A percentile compares a stretch with the other conserved stretches of the same genome.
Evolutionary conservation across 1,284 basidiomycete species (phyloP).

Genomic region (Melampsora americana): DNA sequence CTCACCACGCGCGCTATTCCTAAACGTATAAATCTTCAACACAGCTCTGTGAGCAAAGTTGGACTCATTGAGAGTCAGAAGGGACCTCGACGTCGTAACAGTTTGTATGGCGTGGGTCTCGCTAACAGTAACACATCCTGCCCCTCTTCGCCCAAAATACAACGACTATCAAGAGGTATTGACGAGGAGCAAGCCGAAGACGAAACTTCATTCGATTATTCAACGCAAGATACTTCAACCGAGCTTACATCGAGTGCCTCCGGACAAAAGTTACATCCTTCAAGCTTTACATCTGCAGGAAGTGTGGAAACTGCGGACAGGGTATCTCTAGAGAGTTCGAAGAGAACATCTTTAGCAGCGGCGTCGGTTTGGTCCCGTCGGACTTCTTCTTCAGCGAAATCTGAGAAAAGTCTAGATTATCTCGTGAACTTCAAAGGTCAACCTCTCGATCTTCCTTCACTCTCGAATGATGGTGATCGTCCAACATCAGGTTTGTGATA

Average conservation of each 20-base stretch:
- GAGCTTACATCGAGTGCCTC: not conserved
- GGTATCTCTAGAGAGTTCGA: not conserved
- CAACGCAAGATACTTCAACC: not conserved
- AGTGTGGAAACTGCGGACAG: not conserved
- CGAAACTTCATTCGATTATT: constrained; percentile 7
- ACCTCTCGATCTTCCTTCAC: not conserved
- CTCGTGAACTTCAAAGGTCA: not conserved
- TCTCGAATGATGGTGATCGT: constrained; percentile 11
- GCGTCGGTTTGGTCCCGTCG: constrained; percentile 4
- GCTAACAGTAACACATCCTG: not conserved
- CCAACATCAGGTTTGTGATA: constrained; percentile 21
- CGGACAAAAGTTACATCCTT: not conserved
- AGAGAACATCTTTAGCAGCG: not conserved
- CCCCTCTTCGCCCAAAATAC: constrained; percentile 20
- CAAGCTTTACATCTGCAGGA: not conserved
- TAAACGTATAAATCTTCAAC: not conserved
- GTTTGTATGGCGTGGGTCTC: not conserved
- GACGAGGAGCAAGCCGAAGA: constrained; percentile 39
- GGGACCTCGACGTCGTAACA: not conserved
- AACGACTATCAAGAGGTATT: constrained; percentile 23
- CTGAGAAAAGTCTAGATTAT: not conserved
- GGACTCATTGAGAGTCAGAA: not conserved
- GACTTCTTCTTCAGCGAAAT: not conserved
- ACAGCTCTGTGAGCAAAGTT: not conserved
- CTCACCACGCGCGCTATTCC: not conserved